Base-by-base conservation (phyloP, 208 protist species). In the Kentomonas sorsogonicus region DNA sequence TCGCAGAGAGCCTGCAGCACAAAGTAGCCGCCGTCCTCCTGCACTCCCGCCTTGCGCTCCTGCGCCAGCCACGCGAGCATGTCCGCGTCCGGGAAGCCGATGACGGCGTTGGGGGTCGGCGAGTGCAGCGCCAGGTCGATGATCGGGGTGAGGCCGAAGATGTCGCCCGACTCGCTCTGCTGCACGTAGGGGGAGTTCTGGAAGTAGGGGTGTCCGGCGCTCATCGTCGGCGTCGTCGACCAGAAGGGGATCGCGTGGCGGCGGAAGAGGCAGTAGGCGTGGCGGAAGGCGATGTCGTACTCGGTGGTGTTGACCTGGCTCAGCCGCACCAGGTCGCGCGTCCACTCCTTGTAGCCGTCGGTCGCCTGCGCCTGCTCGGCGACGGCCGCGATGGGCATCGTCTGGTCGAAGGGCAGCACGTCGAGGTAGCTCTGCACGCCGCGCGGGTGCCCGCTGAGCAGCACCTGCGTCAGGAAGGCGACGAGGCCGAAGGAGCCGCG, bases 1-100 rank as follows among this genome's bases (percentile, higher is more conserved):
- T 92, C 84, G n/a, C 77, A 79, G 53, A 89, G 56, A 1, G 88
- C 88, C 62, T 95, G 88, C 77, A 95, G 79, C 16, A 92, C 83
- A 70, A 95, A 91, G 69, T 89, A 92, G 27, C 75, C 72, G 45
- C 78, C 83, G 51, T 82, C 68, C 43, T 53, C 26, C 41, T 67
- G 52, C 40, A 88, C 65, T 6, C 55, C 74, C 4, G 72, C 58
- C 56, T 77, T 85, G 66, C 82, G 82, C 41, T 87, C 76, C 57
- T 89, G 84, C 18, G 66, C 64, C 25, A 92, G 65, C 83, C 84
- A 95, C 66, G 70, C 77, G 36, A 92, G 53, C 88, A 95, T 95
- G 48, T 92, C 88, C 22, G 52, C 52, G 56, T 95, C 88, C 15
- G 88, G 88, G 53, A 77, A 91, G 6, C 88, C 88, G 57, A 91